Evolutionary conservation across 345 rosid species (phyloP), one percentile per base, ranked within the genome.

Genomic region (Pugionium dolabratum): DNA sequence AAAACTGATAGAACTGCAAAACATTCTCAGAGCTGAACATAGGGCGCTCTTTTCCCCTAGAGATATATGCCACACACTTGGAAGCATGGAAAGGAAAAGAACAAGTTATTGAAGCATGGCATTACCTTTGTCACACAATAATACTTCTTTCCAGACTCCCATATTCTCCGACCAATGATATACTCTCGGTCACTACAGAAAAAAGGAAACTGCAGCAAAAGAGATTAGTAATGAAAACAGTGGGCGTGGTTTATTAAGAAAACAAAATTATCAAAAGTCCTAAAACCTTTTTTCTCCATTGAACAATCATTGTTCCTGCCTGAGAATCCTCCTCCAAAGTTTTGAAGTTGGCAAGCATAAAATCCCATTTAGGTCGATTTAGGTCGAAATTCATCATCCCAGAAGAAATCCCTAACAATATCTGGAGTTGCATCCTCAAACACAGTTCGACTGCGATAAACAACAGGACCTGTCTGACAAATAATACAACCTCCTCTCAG

Each of bases 111-210:
- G 72, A 10, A 39, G 43, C 1, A 59, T 59, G 9, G 9, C 28
- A 39, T 67, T 84, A 89, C 99, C 96, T 95, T 95, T 54, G 99
- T 91, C 62, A 95, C 86, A 67, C 97, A 91, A 66, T 87, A 91
- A 74, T 79, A 95, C 11, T 79, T 76, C 72, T 76, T 87, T 72
- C 88, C 95, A 46, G 86, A 84, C 59, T 95, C 96, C 99, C 99
- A 95, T 66, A 91, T 89, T 72, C 96, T 86, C 71, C 91, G 75
- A 9, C 88, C 97, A 64, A 95, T 88, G 62, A 89, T 84, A 71
- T 95, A 95, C 67, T 95, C 99, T 60, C 99, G 86, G 67, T 95
- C 97, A 40, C 99, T 87, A 43, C 99, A 95, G 86, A 95, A 91
- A 74, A 95, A 91, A 4, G 99, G 99, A 54, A 91, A 95, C 97